These are phyloP conservation scores for Pythium phragmitis DNA, from an alignment of 352 stramenopile species.

Conservation along the genomic window DNA sequence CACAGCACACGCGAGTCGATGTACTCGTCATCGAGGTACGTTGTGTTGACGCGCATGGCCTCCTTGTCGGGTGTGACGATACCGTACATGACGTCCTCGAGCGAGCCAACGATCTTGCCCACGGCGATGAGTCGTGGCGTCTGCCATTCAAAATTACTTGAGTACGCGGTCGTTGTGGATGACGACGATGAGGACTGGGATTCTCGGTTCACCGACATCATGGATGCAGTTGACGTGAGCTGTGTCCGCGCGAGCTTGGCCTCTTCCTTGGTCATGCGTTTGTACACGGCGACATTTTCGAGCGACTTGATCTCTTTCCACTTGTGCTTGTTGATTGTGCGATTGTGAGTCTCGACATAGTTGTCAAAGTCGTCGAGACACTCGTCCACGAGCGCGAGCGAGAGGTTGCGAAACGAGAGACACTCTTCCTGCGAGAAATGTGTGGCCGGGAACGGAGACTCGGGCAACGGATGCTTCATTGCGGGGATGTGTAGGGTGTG, in stretches of 20 bases:
- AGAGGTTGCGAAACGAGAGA: conserved; percentile 8
- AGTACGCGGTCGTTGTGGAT: neutral
- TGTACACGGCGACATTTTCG: conserved; percentile 13
- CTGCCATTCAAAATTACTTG: conserved; percentile 13
- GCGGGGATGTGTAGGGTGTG: conserved; percentile 8
- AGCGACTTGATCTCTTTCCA: conserved; percentile 17
- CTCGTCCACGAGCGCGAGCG: conserved; percentile 11
- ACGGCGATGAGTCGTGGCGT: conserved; percentile 13
- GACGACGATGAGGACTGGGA: neutral
- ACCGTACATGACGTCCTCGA: conserved; percentile 24
- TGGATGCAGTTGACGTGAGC: neutral
- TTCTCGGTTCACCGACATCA: neutral
- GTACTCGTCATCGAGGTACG: conserved; percentile 24
- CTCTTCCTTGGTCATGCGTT: neutral
- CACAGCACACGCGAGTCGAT: conserved; percentile 29
- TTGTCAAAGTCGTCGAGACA: conserved; percentile 8
- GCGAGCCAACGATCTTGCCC: conserved; percentile 10
- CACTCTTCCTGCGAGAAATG: conserved; percentile 7
- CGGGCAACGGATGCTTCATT: conserved; percentile 12
- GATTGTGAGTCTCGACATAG: neutral
- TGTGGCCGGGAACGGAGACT: conserved; percentile 10
- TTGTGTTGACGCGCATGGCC: conserved; percentile 35
- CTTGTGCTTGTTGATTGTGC: conserved; percentile 5
- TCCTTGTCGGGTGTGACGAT: conserved; percentile 30
- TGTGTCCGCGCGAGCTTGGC: neutral